Conservation (phyloP, 1,139 yeast genomes). For the Saccharomycopsis phalli region DNA sequence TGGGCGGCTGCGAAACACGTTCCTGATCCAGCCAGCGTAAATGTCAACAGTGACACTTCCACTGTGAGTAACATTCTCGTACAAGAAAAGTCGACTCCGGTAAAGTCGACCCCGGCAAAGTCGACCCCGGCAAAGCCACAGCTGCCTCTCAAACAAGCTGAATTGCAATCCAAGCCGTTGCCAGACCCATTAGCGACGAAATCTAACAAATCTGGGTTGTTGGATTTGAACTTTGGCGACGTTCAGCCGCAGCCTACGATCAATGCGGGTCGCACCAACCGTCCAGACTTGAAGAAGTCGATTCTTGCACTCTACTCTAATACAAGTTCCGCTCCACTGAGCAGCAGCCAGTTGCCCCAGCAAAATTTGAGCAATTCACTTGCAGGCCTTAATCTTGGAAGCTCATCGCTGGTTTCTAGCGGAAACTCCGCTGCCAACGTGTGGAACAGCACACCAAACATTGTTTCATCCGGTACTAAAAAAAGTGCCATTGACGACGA, state of each 20-base stretch:
- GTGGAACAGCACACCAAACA: conserved; percentile 4
- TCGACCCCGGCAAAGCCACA: neutral
- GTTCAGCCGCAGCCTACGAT: conserved; percentile 20
- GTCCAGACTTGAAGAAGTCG: conserved; percentile 85
- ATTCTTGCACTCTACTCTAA: conserved; percentile 82
- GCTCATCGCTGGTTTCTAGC: conserved; percentile 13
- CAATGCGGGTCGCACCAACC: conserved; percentile 25
- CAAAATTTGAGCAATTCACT: conserved; percentile 15
- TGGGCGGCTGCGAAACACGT: conserved; percentile 53
- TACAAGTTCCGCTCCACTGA: neutral
- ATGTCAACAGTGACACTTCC: conserved; percentile 18
- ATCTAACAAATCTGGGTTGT: conserved; percentile 4
- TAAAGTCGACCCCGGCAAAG: neutral
- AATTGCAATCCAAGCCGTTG: too few species aligned
- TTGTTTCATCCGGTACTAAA: conserved; percentile 17
- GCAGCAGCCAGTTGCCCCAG: conserved; percentile 8
- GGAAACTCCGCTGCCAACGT: conserved; percentile 1
- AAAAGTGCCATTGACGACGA: conserved; percentile 48
- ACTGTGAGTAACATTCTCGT: conserved; percentile 1
- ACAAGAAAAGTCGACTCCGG: neutral
- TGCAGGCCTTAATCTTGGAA: conserved; percentile 15
- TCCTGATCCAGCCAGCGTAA: conserved; percentile 50
- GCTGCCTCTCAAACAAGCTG: too few species aligned
- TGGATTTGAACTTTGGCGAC: conserved; percentile 17
- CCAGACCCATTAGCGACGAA: neutral